Conservation (phyloP, 108 stramenopile genomes). For the Pseudonitzschia delicatissima region DNA sequence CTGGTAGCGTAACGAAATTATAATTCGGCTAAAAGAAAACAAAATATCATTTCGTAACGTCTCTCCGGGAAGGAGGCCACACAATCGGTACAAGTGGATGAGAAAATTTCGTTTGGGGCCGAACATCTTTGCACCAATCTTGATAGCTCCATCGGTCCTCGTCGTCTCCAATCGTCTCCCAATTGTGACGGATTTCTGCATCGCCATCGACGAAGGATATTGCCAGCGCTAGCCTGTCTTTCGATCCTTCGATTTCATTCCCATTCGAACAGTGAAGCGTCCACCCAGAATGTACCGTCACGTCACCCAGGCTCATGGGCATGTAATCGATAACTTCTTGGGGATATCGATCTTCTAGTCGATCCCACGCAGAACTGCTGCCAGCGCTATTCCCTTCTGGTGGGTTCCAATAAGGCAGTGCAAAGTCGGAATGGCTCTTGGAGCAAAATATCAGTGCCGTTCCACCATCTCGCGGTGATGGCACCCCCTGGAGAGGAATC, state of each 20-base stretch:
- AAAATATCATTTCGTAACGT: background rate
- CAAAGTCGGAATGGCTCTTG: constrained; percentile 75
- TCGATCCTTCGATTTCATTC: constrained; percentile 17
- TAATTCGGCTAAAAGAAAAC: no score
- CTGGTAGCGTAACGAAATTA: no score
- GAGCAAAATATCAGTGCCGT: constrained; percentile 71
- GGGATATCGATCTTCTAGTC: constrained; percentile 57
- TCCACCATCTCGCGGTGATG: constrained; percentile 38
- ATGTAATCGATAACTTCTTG: constrained; percentile 57
- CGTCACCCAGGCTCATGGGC: constrained; percentile 70
- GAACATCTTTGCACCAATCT: constrained; percentile 61
- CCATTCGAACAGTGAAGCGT: constrained; percentile 80
- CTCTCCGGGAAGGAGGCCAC: constrained; percentile 42
- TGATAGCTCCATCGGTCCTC: constrained; percentile 79
- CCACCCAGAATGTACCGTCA: constrained; percentile 85
- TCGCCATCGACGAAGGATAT: constrained; percentile 75
- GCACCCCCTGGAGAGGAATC: constrained; percentile 73
- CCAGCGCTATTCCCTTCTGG: constrained; percentile 21
- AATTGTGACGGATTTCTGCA: constrained; percentile 71
- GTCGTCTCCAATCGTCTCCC: constrained; percentile 50
- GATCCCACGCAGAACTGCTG: constrained; percentile 35
- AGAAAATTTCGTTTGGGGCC: constrained; percentile 42
- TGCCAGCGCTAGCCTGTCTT: constrained; percentile 73
- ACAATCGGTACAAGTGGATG: constrained; percentile 78
- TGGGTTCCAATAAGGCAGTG: constrained; percentile 84